Evolutionary conservation across 2,329 filamentous ascomycete species (phyloP).

Genomic region (Chrysoporthe puriensis): DNA sequence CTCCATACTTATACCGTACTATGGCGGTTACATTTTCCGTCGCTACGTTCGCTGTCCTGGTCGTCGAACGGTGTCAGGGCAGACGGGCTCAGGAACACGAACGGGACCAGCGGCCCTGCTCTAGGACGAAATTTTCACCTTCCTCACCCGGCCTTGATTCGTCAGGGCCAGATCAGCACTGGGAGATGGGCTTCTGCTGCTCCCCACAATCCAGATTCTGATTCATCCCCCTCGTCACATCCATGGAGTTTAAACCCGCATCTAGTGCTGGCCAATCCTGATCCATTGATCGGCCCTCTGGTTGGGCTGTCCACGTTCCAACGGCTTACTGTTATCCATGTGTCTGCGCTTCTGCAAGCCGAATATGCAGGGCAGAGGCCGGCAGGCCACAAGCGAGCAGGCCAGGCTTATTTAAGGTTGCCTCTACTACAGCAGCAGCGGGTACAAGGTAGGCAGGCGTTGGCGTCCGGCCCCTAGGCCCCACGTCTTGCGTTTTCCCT

Average conservation of each 20-base stretch:
- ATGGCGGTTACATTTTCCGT: not conserved
- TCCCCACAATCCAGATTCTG: conserved; percentile 3
- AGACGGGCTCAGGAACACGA: not conserved
- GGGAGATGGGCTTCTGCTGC: not conserved
- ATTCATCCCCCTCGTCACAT: not conserved
- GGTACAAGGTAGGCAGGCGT: not conserved
- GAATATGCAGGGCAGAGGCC: conserved; percentile 7
- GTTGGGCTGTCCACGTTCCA: not conserved
- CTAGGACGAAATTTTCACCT: not conserved
- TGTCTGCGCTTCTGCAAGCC: conserved; percentile 8
- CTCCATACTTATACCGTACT: too few relatives aligned
- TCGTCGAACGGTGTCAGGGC: too few relatives aligned
- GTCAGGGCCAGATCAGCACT: not conserved
- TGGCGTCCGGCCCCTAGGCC: not conserved
- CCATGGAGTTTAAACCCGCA: not conserved
- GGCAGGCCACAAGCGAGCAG: conserved; percentile 4
- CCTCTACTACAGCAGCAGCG: not conserved
- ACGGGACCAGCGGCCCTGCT: not conserved
- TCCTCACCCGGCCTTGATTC: not conserved
- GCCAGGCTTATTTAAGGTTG: not conserved
- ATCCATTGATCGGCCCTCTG: not conserved
- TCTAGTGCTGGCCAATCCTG: conserved; percentile 1
- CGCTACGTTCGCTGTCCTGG: not conserved
- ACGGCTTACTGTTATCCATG: conserved; percentile 10
- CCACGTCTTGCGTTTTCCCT: not conserved